A percentile compares a stretch with the other conserved stretches of the same genome.
These are phyloP conservation scores for Aspergillus thermomutatus DNA, from an alignment of 2,329 filamentous ascomycete genomes.

Conservation along the genomic window DNA sequence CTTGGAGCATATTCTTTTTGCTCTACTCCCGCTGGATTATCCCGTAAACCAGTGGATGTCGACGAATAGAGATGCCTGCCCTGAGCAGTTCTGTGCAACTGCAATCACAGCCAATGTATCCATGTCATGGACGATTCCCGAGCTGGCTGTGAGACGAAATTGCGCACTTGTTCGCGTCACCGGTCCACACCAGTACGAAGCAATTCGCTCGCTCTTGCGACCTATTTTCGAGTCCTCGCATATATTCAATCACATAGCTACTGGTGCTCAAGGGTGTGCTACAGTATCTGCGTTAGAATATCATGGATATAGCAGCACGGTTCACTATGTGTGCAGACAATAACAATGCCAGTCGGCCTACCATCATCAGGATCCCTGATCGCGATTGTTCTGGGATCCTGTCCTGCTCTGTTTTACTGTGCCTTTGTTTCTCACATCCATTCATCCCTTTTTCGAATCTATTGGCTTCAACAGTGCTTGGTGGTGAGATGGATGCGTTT, in stretches of 20 bases:
- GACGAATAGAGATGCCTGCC: constrained; percentile 16
- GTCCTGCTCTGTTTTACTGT: not conserved
- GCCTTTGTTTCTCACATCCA: not conserved
- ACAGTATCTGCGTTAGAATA: not conserved
- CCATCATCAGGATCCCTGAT: not conserved
- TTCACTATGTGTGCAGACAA: not conserved
- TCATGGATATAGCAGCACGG: not conserved
- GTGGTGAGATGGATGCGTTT: constrained; percentile 8
- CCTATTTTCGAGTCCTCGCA: not conserved
- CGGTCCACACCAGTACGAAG: not conserved
- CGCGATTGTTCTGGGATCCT: not conserved
- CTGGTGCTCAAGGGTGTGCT: not conserved
- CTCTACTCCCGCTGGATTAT: constrained; percentile 21
- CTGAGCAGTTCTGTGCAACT: constrained; percentile 2
- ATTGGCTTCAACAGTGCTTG: not conserved
- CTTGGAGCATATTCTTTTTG: constrained; percentile 13
- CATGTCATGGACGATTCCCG: constrained; percentile 4
- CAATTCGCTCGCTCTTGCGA: not conserved
- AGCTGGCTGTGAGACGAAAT: not conserved
- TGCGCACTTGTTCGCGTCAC: not conserved
- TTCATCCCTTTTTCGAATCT: not conserved
- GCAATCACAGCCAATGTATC: constrained; percentile 12
- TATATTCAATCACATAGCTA: not conserved
- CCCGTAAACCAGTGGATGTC: constrained; percentile 26
- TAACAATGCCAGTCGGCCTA: not conserved